Evolutionary conservation across 495 filamentous ascomycete genomes (phyloP), one percentile per base, ranked within the genome.

Genomic region (Thermothielavioides terrestris): DNA sequence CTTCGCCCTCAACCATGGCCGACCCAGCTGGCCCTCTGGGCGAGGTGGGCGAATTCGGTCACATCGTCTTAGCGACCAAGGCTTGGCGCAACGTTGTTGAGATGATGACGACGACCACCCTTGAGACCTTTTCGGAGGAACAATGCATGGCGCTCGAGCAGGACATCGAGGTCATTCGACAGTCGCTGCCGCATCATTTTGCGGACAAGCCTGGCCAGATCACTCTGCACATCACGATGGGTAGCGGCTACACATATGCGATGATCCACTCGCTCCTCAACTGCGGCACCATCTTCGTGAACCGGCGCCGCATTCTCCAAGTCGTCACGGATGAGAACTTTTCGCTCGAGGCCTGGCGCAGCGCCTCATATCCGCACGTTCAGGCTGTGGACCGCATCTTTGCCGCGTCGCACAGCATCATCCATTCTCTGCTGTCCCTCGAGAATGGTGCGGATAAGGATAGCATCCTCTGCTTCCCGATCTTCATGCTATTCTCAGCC

Each of bases 201-300:
- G 66, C 71, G 53, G 73, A 76, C 53, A 76, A 76, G 53, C 65
- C 68, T 2, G 67, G 65, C 22, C 71, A 76, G 48, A 71, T 76
- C 58, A 75, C 68, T 43, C 62, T 75, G 11, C 73, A 76, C 51
- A 75, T 76, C 40, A 76, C 73, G 12, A 76, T 75, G 73, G 73
- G 73, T 12, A 74, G 72, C 46, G 73, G 73, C 32, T 71, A 66
- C 52, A 76, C 70, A 2, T 76, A 73, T 46, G 71, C 72, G 42
- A 72, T 76, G 69, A 65, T 76, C 32, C 73, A 76, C 56, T 73
- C 62, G 28, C 68, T 76, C 38, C 61, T 76, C 17, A 71, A 76
- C 56, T 75, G 70, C 52, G 70, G 68, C 22, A 73, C 67, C 32
- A 76, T 75, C 51, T 75, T 76, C 50, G 66, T 76, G 26, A 72